Evolutionary conservation across 305 asterid genomes (phyloP).

Genomic region (Fraxinus sp.): DNA sequence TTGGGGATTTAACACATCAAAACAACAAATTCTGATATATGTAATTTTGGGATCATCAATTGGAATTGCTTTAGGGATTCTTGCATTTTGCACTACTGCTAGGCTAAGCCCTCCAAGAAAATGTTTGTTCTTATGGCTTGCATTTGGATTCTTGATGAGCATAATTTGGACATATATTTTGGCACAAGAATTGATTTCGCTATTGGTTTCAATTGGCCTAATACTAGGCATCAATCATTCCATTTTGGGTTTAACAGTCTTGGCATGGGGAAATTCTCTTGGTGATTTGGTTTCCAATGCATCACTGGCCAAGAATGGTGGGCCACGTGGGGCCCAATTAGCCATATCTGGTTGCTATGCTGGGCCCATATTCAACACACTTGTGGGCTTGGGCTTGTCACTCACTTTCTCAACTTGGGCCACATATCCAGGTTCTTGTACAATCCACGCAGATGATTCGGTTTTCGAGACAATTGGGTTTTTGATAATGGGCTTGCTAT

Average conservation of each 20-base stretch:
- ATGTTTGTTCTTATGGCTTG: constrained; percentile 14
- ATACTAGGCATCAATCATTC: constrained; percentile 26
- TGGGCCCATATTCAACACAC: constrained; percentile 33
- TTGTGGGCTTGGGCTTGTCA: constrained; percentile 36
- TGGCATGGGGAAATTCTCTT: constrained; percentile 33
- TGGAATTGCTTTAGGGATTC: constrained; percentile 16
- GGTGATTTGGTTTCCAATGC: constrained; percentile 34
- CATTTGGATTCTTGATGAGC: constrained; percentile 27
- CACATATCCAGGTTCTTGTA: constrained; percentile 13
- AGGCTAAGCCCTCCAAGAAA: constrained; percentile 20
- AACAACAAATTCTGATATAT: neutral
- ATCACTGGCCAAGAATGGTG: constrained; percentile 15
- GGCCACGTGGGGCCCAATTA: constrained; percentile 17
- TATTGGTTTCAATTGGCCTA: constrained; percentile 27
- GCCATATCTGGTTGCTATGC: constrained; percentile 28
- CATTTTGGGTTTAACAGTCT: constrained; percentile 25
- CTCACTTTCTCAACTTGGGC: constrained; percentile 21
- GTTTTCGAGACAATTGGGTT: constrained; percentile 22
- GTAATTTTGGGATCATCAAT: neutral
- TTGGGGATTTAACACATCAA: constrained; percentile 9
- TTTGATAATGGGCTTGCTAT: constrained; percentile 22
- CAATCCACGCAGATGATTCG: neutral
- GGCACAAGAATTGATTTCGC: constrained; percentile 31
- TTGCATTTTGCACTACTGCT: constrained; percentile 16
- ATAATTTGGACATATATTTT: constrained; percentile 28